Base-by-base conservation (phyloP, 2,329 filamentous ascomycete genomes). In the Chaetomiaceae sp. region DNA sequence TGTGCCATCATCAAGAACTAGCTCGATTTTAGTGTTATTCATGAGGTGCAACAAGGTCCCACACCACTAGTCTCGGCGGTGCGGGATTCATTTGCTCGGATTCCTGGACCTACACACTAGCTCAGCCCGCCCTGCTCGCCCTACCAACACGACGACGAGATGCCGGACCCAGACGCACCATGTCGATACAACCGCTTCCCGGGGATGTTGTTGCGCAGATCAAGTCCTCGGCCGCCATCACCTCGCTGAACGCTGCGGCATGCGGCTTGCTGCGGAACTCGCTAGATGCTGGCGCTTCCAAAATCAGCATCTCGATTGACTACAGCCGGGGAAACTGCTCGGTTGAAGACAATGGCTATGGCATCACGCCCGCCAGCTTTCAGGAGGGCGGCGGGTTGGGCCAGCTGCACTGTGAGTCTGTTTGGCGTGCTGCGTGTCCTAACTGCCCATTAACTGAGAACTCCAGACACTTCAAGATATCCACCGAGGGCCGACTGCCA, bases 321-420 rank as follows among this genome's bases (percentile, higher is more conserved):
- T 88, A 88, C 61, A 64, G 67, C 43, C 81, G 83, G 19, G 91
- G 89, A 5, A 80, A 77, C 55, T 95, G 90, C 64, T 73, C 75
- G 0, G 76, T 96, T 5, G 86, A 95, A 59, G 93, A 98, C 62
- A 77, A 97, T 65, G 93, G 93, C 1, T 47, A 70, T 14, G 93
- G 93, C 0, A 94, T 98, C 37, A 62, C 71, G 1, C 78, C 85
- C 1, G 59, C 64, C 2, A 90, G 96, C 55, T 96, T 97, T 57
- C 60, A 60, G n/a, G 69, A 77, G 3, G 63, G 67, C 37, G 88
- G 88, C 4, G 84, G 86, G 0, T 69, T 96, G 15, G 85, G 81
- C 19, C 87, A 82, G 65, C 68, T 79, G 41, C 78, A 93, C 61
- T 79, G 87, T 91, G 68, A 58, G 79, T 47, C 2, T 7, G 6